These are phyloP conservation scores for Coccinonectria pachysandricola DNA, from an alignment of 2,329 filamentous ascomycete species.

Conservation along the genomic window DNA sequence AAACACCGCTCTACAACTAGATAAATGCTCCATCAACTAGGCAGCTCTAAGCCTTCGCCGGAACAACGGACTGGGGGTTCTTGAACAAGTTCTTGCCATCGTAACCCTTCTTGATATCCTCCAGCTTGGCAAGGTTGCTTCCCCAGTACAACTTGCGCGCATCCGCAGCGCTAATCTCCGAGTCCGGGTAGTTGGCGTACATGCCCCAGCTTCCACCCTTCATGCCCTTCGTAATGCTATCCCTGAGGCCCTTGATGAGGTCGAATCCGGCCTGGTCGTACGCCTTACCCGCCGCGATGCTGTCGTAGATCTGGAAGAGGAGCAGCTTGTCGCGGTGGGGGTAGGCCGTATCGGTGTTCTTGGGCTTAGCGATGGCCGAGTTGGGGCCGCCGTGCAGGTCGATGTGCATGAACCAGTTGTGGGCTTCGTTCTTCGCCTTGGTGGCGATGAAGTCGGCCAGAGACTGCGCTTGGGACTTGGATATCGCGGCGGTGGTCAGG, in stretches of 20 bases:
- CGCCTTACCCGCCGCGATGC: slow-evolving; percentile 11
- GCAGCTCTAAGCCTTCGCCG: too few species aligned
- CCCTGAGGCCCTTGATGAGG: slow-evolving; percentile 23
- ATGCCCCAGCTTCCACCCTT: slow-evolving; percentile 24
- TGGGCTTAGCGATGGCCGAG: slow-evolving; percentile 25
- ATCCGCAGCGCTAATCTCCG: slow-evolving; percentile 21
- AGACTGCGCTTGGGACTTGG: slow-evolving; percentile 11
- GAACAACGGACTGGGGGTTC: slow-evolving; percentile 27
- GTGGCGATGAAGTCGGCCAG: slow-evolving; percentile 17
- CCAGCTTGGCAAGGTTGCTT: slow-evolving; percentile 21
- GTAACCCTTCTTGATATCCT: slow-evolving; percentile 24
- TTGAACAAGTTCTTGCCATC: slow-evolving; percentile 29
- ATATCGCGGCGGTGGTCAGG: slow-evolving; percentile 14
- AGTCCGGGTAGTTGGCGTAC: slow-evolving; percentile 33
- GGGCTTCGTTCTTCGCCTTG: slow-evolving; percentile 8
- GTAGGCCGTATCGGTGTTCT: slow-evolving; percentile 24
- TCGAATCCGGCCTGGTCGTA: slow-evolving; percentile 27
- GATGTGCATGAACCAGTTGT: slow-evolving; percentile 20
- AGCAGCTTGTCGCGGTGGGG: slow-evolving; percentile 34
- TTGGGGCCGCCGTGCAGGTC: slow-evolving; percentile 25
- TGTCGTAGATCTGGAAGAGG: slow-evolving; percentile 41
- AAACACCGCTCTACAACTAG: too few species aligned
- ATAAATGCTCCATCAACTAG: too few species aligned
- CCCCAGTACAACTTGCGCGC: slow-evolving; percentile 30
- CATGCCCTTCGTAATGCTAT: slow-evolving; percentile 21